Conservation (phyloP, 371 early-diverging fungal genomes). For the Blastocladiella emersonii region DNA sequence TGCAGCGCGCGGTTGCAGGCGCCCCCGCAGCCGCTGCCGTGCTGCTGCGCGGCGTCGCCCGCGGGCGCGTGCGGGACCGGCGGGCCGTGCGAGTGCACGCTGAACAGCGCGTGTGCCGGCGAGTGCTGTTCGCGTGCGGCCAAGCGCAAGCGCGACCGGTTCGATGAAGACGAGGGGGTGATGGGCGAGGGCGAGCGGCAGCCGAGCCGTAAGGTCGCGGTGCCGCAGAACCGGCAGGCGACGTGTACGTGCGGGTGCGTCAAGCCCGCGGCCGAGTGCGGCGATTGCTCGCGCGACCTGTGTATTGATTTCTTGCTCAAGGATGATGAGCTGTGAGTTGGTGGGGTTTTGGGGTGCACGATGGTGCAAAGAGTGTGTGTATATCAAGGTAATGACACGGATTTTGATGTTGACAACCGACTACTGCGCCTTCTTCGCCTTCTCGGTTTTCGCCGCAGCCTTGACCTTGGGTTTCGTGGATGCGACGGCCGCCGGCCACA, state of each 20-base stretch:
- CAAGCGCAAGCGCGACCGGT: background rate
- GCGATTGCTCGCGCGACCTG: background rate
- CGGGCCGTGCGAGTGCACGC: background rate
- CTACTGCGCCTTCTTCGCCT: too few species aligned
- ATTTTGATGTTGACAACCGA: too few species aligned
- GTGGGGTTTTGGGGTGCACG: too few species aligned
- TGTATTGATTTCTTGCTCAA: background rate
- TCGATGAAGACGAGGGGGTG: background rate
- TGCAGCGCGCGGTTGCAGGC: background rate
- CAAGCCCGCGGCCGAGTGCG: background rate
- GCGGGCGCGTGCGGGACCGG: too few species aligned
- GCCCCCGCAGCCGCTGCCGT: background rate
- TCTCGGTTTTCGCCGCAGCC: too few species aligned
- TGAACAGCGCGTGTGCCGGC: background rate
- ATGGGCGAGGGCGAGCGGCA: background rate
- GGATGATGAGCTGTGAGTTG: background rate
- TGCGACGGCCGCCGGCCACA: too few species aligned
- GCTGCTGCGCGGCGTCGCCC: background rate
- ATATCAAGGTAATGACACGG: too few species aligned
- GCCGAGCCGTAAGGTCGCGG: background rate
- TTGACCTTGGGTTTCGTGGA: too few species aligned
- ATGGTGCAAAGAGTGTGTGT: too few species aligned
- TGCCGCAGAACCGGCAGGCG: background rate
- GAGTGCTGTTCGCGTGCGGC: background rate
- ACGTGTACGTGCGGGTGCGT: background rate